Evolutionary conservation across 768 basidiomycete genomes (phyloP).

Genomic region (Pisolithus tinctorius): DNA sequence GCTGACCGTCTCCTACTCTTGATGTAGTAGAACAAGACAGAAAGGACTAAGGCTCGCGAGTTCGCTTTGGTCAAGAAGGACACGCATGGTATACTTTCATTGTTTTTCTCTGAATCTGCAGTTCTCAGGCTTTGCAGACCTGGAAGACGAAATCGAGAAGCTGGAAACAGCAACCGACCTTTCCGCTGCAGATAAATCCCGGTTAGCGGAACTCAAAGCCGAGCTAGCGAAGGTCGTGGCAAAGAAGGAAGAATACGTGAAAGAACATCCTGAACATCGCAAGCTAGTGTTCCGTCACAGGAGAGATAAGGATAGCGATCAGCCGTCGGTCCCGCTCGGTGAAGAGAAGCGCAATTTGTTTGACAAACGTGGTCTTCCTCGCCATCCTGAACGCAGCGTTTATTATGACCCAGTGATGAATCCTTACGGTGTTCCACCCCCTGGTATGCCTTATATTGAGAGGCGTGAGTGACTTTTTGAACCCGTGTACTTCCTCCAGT

Average conservation of each 20-base stretch:
- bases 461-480: constrained; percentile 51
- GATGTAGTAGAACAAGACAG: constrained; percentile 84
- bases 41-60: constrained; percentile 74
- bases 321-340: constrained; percentile 33
- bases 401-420: constrained; percentile 95
- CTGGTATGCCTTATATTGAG: constrained; percentile 95
- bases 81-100: constrained; percentile 54
- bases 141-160: constrained; percentile 74
- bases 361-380: constrained; percentile 76
- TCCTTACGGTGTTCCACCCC: constrained; percentile 88
- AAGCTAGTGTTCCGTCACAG: constrained; percentile 69
- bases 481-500: background rate
- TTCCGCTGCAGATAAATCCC: constrained; percentile 51
- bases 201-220: constrained; percentile 61
- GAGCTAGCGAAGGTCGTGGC: constrained; percentile 77
- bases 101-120: background rate
- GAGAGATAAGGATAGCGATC: constrained; percentile 35
- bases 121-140: constrained; percentile 39
- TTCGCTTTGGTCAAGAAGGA: constrained; percentile 93
- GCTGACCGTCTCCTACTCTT: constrained; percentile 6
- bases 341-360: constrained; percentile 60
- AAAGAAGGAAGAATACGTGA: constrained; percentile 88
- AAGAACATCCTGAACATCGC: constrained; percentile 89
- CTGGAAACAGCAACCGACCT: constrained; percentile 45
- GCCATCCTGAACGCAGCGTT: constrained; percentile 86